Conservation (phyloP, 768 basidiomycete species). For the Rhizopogon roseolus region DNA sequence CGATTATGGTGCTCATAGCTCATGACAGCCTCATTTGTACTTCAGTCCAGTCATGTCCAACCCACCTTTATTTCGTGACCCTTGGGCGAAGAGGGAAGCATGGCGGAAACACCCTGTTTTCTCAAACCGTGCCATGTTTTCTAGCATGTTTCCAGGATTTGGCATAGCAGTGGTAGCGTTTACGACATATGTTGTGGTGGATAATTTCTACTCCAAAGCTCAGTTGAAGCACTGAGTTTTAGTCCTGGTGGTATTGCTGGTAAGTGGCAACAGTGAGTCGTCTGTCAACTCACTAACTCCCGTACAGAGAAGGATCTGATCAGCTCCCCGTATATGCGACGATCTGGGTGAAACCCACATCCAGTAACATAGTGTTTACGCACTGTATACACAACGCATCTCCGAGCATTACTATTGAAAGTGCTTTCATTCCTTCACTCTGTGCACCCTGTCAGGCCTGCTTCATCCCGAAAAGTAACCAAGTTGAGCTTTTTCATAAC, state of each 20-base stretch:
- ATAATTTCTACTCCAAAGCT: conserved; percentile 56
- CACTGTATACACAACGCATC: not conserved
- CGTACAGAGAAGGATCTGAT: not conserved
- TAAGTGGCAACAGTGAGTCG: not conserved
- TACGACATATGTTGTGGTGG: conserved; percentile 83
- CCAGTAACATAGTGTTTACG: not conserved
- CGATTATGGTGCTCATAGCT: no score
- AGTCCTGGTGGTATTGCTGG: not conserved
- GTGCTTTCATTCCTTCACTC: not conserved
- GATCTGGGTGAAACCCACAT: not conserved
- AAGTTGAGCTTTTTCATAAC: not conserved
- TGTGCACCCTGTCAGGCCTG: not conserved
- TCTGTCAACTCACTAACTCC: not conserved
- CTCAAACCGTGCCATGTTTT: conserved; percentile 80
- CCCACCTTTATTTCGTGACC: conserved; percentile 80
- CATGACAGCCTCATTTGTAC: not conserved
- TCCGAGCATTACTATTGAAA: not conserved
- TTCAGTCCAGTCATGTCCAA: conserved; percentile 42
- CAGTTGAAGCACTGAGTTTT: conserved; percentile 16
- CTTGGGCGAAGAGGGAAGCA: conserved; percentile 90
- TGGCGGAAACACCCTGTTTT: conserved; percentile 93
- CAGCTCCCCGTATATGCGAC: not conserved
- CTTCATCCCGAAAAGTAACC: not conserved
- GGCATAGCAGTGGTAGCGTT: conserved; percentile 92
- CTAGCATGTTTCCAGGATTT: conserved; percentile 90